Conservation (phyloP, 306 rosid species). For the Cyclanthera cordifolia region DNA sequence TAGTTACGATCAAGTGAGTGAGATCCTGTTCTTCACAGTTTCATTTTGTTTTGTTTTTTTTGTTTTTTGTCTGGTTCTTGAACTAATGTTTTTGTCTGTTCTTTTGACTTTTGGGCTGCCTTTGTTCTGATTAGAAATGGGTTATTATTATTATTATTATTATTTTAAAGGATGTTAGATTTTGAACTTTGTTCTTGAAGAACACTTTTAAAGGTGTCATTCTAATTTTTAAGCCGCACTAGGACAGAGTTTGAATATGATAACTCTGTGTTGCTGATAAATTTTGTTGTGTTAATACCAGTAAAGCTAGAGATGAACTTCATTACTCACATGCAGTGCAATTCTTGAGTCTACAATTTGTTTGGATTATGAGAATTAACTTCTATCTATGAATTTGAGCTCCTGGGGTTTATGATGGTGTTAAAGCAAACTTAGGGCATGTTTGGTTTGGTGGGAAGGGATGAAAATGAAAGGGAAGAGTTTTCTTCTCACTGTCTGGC, state of each 20-base stretch:
- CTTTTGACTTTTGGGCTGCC: no score
- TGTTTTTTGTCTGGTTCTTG: no score
- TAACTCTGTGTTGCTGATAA: neutral
- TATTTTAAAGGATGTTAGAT: neutral
- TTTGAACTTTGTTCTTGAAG: neutral
- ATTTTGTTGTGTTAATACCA: neutral
- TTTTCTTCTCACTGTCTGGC: no score
- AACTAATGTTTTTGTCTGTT: no score
- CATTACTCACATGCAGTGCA: neutral
- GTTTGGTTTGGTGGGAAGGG: no score
- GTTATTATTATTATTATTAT: no score
- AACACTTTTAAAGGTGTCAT: neutral
- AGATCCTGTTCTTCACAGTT: neutral
- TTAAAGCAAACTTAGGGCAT: neutral
- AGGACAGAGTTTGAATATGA: neutral
- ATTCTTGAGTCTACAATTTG: neutral
- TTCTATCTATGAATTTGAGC: neutral
- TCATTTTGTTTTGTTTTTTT: neutral
- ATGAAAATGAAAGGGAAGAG: no score
- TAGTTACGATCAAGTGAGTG: slow-evolving; percentile 7
- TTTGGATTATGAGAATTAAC: neutral
- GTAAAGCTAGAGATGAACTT: neutral
- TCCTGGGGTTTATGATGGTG: neutral
- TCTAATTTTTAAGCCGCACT: neutral
- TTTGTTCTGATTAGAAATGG: neutral